Percentiles rank a stretch among this genome's conserved stretches.
Evolutionary conservation across 306 rosid genomes (phyloP).

Genomic region (Betula pendula): DNA sequence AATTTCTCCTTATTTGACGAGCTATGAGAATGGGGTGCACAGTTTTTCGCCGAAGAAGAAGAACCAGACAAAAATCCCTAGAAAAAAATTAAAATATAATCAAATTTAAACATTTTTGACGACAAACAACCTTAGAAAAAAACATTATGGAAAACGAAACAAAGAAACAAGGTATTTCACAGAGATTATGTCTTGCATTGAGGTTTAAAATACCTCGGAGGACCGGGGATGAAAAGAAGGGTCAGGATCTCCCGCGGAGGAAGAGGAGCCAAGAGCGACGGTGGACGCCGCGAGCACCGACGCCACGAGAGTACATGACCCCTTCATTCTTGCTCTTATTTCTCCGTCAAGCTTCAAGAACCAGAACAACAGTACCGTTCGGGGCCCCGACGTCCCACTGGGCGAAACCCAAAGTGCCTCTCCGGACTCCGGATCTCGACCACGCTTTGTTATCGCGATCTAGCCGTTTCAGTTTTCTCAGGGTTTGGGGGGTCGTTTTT

Average conservation of each 20-base stretch:
- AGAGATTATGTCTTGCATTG: not conserved
- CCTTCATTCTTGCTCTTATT: conserved; percentile 36
- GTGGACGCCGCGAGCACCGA: conserved; percentile 57
- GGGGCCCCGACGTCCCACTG: not conserved
- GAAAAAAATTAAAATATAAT: too few relatives aligned
- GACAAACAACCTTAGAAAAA: too few relatives aligned
- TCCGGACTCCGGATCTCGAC: conserved; percentile 57
- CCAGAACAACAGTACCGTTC: not conserved
- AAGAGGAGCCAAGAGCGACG: conserved; percentile 40
- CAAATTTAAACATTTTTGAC: too few relatives aligned
- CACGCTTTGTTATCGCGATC: not conserved
- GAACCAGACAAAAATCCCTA: conserved; percentile 25
- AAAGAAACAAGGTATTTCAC: not conserved
- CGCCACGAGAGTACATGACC: conserved; percentile 46
- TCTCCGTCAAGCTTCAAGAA: not conserved
- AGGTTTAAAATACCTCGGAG: conserved; percentile 18
- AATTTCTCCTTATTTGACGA: conserved; percentile 56
- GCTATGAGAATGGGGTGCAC: not conserved
- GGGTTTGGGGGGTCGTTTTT: not conserved
- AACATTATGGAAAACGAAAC: not conserved
- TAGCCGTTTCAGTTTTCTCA: not conserved
- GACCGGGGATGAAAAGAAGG: conserved; percentile 19
- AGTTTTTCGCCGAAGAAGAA: not conserved
- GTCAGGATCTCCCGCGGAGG: conserved; percentile 29
- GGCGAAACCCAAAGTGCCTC: conserved; percentile 42